Evolutionary conservation across 805 yeast species (phyloP).

Genomic region (Starmerella sp.): DNA sequence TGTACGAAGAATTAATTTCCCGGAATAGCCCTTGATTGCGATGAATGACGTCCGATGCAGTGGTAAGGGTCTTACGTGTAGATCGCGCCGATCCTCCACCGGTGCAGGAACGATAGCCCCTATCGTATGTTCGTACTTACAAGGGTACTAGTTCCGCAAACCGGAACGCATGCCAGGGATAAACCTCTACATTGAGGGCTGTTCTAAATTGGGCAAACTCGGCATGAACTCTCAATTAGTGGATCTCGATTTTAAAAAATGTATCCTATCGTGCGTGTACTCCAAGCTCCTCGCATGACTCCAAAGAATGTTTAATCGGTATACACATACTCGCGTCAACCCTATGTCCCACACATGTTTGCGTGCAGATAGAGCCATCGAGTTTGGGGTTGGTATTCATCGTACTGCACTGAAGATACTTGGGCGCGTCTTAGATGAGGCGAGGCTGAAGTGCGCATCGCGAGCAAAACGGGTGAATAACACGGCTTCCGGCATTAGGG

Average conservation of each 20-base stretch:
- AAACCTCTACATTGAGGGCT: too few relatives aligned
- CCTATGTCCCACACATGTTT: neutral
- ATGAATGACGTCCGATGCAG: neutral
- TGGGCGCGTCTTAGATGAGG: neutral
- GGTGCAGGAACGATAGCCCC: neutral
- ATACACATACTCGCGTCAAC: neutral
- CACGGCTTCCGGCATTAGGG: neutral
- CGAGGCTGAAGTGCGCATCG: neutral
- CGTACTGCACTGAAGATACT: neutral
- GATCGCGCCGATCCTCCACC: neutral
- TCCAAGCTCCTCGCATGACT: neutral
- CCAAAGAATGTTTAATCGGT: neutral
- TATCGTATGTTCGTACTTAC: conserved; percentile 2
- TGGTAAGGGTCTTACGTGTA: neutral
- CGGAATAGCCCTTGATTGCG: neutral
- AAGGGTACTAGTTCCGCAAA: neutral
- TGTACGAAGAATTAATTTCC: neutral
- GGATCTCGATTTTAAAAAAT: neutral
- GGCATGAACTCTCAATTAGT: neutral
- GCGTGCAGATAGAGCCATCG: neutral
- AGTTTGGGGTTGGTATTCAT: neutral
- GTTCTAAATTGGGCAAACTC: too few relatives aligned
- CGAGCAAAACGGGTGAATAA: neutral
- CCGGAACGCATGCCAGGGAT: neutral
- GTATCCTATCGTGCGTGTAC: too few relatives aligned